These are phyloP conservation scores for Phytopythium delawarense DNA, from an alignment of 352 stramenopile genomes.

Conservation along the genomic window DNA sequence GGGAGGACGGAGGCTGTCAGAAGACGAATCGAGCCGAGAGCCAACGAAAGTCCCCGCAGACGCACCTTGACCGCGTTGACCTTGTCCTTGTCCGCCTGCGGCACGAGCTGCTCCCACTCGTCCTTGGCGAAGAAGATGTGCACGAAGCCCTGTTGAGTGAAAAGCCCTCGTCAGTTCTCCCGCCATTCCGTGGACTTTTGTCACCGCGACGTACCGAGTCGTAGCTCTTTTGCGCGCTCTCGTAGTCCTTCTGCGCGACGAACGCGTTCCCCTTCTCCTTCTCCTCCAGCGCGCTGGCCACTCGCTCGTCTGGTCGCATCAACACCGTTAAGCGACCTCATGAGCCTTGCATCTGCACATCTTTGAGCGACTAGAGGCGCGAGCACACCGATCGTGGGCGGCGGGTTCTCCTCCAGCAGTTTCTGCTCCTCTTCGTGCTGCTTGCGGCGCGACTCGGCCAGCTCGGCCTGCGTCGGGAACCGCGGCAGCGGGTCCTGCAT, in stretches of 20 bases:
- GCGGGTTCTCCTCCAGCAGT: constrained; percentile 81
- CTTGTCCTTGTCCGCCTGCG: constrained; percentile 67
- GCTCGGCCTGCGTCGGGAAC: constrained; percentile 78
- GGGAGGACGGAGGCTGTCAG: background rate
- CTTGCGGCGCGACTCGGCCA: constrained; percentile 78
- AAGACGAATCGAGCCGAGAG: background rate
- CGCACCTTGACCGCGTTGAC: constrained; percentile 76
- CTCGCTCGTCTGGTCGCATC: constrained; percentile 50
- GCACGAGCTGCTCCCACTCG: constrained; percentile 78
- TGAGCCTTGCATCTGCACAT: background rate
- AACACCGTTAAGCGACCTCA: background rate
- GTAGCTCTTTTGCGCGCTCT: constrained; percentile 80
- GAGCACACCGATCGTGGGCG: constrained; percentile 61
- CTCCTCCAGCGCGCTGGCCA: constrained; percentile 57
- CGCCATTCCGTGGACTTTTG: background rate
- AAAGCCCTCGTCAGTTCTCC: constrained; percentile 5
- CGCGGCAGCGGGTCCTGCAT: constrained; percentile 67
- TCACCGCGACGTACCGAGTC: constrained; percentile 46
- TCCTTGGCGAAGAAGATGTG: constrained; percentile 87
- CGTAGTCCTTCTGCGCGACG: constrained; percentile 66
- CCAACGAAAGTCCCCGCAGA: background rate
- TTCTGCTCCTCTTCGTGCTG: constrained; percentile 82
- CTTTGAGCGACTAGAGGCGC: background rate
- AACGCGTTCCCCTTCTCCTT: constrained; percentile 80
- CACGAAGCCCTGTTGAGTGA: constrained; percentile 59